Percentiles rank a stretch among this genome's conserved stretches.
phyloP scores from a whole-genome alignment of 805 yeast genomes.

The Danielozyma ontarioensis region DNA sequence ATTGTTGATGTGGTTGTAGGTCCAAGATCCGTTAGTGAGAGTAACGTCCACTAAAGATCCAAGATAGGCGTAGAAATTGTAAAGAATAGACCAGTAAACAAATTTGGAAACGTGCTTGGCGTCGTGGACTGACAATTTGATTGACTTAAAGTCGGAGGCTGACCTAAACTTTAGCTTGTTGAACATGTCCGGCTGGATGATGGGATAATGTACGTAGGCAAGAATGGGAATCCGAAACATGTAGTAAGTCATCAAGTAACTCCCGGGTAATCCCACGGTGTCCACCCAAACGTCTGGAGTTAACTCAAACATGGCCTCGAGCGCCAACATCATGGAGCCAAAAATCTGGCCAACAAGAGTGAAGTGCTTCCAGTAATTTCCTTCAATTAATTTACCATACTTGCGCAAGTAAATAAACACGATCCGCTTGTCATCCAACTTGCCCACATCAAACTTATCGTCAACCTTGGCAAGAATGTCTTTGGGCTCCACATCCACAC shows the following conservation, averaged over 20 bases:
- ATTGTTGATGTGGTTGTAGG: conserved; percentile 61
- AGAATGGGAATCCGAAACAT: conserved; percentile 67
- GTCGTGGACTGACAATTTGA: conserved; percentile 1
- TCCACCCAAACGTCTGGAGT: conserved; percentile 91
- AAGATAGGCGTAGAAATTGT: conserved; percentile 56
- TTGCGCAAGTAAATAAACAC: conserved; percentile 56
- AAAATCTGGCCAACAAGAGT: conserved; percentile 85
- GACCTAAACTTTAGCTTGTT: conserved; percentile 41
- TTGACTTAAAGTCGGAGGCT: conserved; percentile 12
- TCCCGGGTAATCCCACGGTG: conserved; percentile 90
- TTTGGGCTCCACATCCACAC: conserved; percentile 42
- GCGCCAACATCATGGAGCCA: conserved; percentile 65
- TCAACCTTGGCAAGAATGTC: conserved; percentile 48
- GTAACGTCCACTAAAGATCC: conserved; percentile 66
- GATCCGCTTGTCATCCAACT: conserved; percentile 45
- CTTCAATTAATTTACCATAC: conserved; percentile 58
- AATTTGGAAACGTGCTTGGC: conserved; percentile 36
- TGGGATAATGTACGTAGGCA: conserved; percentile 93
- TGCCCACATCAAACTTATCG: conserved; percentile 48
- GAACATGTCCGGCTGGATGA: conserved; percentile 85
- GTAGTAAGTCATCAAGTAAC: conserved; percentile 60
- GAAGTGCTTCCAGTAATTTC: conserved; percentile 66
- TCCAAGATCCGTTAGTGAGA: conserved; percentile 89
- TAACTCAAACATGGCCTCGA: conserved; percentile 63
- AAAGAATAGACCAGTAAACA: conserved; percentile 67